A percentile compares a stretch with the other conserved stretches of the same genome.
phyloP scores from a whole-genome alignment of 192 early-diverging fungal genomes.

The Rhizophagus sp. region DNA sequence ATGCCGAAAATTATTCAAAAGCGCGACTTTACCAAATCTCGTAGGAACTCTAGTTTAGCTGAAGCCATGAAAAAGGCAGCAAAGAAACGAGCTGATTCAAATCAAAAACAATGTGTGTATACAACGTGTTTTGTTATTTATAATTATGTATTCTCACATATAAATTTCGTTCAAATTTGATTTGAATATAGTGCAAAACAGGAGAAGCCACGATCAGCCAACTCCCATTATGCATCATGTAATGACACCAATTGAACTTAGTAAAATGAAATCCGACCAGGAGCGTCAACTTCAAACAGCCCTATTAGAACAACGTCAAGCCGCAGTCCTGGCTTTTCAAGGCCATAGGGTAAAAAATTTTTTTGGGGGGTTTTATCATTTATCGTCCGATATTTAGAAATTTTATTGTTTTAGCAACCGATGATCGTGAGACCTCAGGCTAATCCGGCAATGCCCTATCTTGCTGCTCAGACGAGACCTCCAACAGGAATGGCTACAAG shows the following conservation, averaged over 20 bases:
- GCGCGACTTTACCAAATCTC: constrained; percentile 29
- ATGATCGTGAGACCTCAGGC: constrained; percentile 23
- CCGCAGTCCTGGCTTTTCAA: constrained; percentile 44
- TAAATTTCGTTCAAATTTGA: constrained; percentile 1
- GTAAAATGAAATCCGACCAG: constrained; percentile 49
- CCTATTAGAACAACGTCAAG: constrained; percentile 50
- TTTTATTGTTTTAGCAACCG: neutral
- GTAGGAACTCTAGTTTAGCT: constrained; percentile 55
- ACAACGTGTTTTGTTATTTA: constrained; percentile 31
- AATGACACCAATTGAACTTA: constrained; percentile 56
- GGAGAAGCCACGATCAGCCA: neutral
- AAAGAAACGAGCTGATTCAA: constrained; percentile 56
- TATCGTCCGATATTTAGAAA: constrained; percentile 1
- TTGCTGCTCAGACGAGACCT: neutral
- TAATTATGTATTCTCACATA: neutral
- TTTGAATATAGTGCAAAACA: constrained; percentile 10
- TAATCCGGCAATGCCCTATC: neutral
- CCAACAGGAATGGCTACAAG: neutral
- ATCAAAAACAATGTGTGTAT: constrained; percentile 37
- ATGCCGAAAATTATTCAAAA: constrained; percentile 32
- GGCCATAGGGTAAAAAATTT: constrained; percentile 31
- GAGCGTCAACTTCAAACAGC: constrained; percentile 53
- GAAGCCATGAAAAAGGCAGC: constrained; percentile 63
- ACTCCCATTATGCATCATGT: constrained; percentile 29
- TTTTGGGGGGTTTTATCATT: neutral